Percentiles rank a stretch among this genome's conserved stretches.
phyloP scores from a whole-genome alignment of 305 asterid species.

The Nicotiana rustica region DNA sequence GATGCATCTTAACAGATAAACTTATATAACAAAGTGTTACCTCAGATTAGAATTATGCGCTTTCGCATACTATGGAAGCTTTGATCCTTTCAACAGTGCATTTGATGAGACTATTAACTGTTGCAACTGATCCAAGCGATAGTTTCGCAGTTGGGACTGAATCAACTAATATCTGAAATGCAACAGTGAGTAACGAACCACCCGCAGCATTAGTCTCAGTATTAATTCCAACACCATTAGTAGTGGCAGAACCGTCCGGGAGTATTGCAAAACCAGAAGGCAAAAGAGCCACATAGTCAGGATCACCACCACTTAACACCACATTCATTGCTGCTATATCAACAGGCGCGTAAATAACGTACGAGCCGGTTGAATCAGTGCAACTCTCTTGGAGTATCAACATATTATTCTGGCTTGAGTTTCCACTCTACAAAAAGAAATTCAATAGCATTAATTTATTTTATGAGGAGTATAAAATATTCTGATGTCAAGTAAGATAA shows the following conservation, averaged over 20 bases:
- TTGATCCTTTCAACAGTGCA: conserved; percentile 96
- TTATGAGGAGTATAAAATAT: too few relatives aligned
- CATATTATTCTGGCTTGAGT: conserved; percentile 96
- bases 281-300: conserved; percentile 90
- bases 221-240: conserved; percentile 37
- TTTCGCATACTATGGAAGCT: conserved; percentile 71
- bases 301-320: conserved; percentile 91
- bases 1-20: too few relatives aligned
- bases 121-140: conserved; percentile 89
- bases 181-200: conserved; percentile 86
- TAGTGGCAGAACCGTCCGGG: conserved; percentile 66
- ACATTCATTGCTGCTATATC: conserved; percentile 92
- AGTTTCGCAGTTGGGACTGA: conserved; percentile 94
- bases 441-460: too few relatives aligned
- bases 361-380: conserved; percentile 80
- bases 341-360: conserved; percentile 91
- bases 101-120: conserved; percentile 94
- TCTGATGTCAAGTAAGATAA: too few relatives aligned
- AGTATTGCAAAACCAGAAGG: conserved; percentile 96
- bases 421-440: conserved; percentile 66
- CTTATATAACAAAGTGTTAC: not conserved
- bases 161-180: conserved; percentile 89
- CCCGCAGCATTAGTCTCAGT: conserved; percentile 62
- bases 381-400: conserved; percentile 90
- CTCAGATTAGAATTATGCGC: conserved; percentile 46